phyloP scores from a whole-genome alignment of 2,329 filamentous ascomycete genomes.

The Orbilia blumenaviensis region DNA sequence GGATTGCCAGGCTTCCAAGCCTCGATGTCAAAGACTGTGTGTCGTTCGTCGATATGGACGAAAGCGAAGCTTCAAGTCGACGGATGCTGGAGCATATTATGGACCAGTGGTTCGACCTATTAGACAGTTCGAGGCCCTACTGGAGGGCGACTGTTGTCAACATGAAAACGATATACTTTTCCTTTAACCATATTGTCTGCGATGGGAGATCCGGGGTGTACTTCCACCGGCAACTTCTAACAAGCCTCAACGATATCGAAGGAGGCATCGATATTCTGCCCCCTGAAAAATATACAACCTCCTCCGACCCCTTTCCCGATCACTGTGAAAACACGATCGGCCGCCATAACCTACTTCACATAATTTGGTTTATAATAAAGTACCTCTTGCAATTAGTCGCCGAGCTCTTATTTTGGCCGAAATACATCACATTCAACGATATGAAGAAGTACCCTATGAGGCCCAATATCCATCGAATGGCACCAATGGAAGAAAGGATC shows the following conservation, averaged over 20 bases:
- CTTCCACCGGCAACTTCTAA: slow-evolving; percentile 14
- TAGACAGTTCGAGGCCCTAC: slow-evolving; percentile 1
- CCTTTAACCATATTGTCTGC: slow-evolving; percentile 24
- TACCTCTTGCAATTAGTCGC: background rate
- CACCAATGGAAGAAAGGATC: background rate
- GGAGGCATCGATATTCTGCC: background rate
- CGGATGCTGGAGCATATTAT: background rate
- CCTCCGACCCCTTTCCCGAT: background rate
- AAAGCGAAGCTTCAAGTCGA: background rate
- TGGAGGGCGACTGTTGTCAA: slow-evolving; percentile 20
- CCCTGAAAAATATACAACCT: background rate
- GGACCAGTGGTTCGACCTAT: slow-evolving; percentile 11
- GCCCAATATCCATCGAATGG: background rate
- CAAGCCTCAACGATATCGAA: slow-evolving; percentile 14
- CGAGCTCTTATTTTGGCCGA: slow-evolving; percentile 5
- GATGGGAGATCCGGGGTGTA: slow-evolving; percentile 15
- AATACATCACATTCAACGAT: slow-evolving; percentile 7
- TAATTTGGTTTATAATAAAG: background rate
- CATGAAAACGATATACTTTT: slow-evolving; percentile 15
- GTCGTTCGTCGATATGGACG: background rate
- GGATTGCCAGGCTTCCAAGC: background rate
- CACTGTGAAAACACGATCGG: background rate
- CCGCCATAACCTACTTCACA: background rate
- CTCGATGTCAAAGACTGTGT: slow-evolving; percentile 3
- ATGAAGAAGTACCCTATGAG: background rate